phyloP scores from a whole-genome alignment of 768 basidiomycete species.

The Podaxis pistillaris region DNA sequence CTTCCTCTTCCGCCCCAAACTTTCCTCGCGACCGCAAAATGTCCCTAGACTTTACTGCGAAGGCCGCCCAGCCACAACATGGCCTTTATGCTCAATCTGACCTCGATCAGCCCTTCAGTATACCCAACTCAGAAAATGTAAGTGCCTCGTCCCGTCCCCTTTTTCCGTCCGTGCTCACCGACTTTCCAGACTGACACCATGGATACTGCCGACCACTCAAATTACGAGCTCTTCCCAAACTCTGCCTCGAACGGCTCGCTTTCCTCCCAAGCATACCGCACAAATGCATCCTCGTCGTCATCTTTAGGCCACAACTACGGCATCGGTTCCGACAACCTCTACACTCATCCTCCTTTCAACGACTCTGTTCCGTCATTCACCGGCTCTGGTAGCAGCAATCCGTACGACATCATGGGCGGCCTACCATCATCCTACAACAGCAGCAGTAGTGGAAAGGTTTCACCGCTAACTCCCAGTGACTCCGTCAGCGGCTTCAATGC shows the following conservation, averaged over 20 bases:
- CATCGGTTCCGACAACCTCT: slow-evolving; percentile 56
- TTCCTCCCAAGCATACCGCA: slow-evolving; percentile 61
- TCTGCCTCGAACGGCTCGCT: slow-evolving; percentile 40
- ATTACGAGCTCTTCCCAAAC: slow-evolving; percentile 65
- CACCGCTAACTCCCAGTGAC: slow-evolving; percentile 72
- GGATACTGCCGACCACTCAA: slow-evolving; percentile 52
- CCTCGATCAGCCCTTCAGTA: slow-evolving; percentile 53
- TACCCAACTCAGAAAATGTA: slow-evolving; percentile 40
- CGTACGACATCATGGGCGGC: slow-evolving; percentile 66
- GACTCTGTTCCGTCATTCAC: slow-evolving; percentile 62
- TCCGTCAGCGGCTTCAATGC: slow-evolving; percentile 57
- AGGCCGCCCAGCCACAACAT: slow-evolving; percentile 42
- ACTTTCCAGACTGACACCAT: slow-evolving; percentile 48
- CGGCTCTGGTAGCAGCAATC: slow-evolving; percentile 41
- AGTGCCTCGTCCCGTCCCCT: slow-evolving; percentile 27
- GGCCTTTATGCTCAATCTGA: slow-evolving; percentile 52
- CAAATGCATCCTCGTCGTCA: slow-evolving; percentile 70
- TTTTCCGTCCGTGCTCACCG: slow-evolving; percentile 26
- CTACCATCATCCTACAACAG: slow-evolving; percentile 54
- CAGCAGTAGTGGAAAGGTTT: slow-evolving; percentile 65
- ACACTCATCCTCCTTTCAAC: slow-evolving; percentile 55
- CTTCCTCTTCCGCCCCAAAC: slow-evolving; percentile 23
- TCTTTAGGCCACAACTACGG: slow-evolving; percentile 58
- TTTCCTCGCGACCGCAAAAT: slow-evolving; percentile 36
- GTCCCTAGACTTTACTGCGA: slow-evolving; percentile 54